Evolutionary conservation across 805 yeast species (phyloP).

Genomic region (Candida sphagnicola): DNA sequence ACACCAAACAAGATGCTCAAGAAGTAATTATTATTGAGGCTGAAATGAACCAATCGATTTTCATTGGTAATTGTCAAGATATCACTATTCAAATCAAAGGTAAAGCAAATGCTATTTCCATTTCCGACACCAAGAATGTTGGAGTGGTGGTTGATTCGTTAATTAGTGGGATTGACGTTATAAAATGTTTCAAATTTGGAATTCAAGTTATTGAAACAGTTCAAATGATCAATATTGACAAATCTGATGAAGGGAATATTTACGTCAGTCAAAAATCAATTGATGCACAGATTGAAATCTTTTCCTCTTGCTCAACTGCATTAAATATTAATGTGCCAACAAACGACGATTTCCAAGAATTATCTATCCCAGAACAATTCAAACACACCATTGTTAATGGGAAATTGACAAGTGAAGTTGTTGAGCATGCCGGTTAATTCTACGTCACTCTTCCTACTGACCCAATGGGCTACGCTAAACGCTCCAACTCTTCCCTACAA

Average conservation of each 20-base stretch:
- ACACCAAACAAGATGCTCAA: conserved; percentile 46
- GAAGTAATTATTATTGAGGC: conserved; percentile 70
- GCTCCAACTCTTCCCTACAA: no score
- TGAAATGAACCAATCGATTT: conserved; percentile 82
- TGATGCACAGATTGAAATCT: conserved; percentile 60
- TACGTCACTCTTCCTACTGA: no score
- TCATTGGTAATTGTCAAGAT: conserved; percentile 76
- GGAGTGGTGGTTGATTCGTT: conserved; percentile 81
- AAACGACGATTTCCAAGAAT: conserved; percentile 70
- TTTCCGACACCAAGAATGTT: conserved; percentile 66
- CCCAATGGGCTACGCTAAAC: no score
- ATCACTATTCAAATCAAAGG: conserved; percentile 81
- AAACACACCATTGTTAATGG: conserved; percentile 65
- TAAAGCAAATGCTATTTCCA: conserved; percentile 82
- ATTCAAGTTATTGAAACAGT: conserved; percentile 78
- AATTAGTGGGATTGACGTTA: conserved; percentile 83
- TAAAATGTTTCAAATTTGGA: conserved; percentile 77
- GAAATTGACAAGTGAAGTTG: conserved; percentile 63
- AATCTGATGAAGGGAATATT: conserved; percentile 79
- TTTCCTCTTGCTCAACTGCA: conserved; percentile 80
- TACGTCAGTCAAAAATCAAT: conserved; percentile 73
- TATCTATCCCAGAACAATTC: conserved; percentile 89
- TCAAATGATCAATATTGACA: conserved; percentile 84
- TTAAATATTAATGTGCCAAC: conserved; percentile 82
- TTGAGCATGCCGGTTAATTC: conserved; percentile 82